Evolutionary conservation across 1,284 basidiomycete species (phyloP).

Genomic region (Heterobasidion irregulare): DNA sequence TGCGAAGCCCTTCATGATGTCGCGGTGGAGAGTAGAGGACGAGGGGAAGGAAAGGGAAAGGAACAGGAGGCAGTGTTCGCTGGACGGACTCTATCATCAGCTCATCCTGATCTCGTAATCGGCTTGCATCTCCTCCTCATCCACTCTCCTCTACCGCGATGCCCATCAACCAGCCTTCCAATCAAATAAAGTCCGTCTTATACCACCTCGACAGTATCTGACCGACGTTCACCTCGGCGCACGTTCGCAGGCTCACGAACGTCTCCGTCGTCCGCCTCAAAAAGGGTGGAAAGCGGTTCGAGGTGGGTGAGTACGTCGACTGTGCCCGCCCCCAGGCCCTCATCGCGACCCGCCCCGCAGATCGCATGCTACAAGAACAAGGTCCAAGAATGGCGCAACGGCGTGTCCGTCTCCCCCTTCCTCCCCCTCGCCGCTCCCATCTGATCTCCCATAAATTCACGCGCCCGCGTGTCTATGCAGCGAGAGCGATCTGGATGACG

Average conservation of each 20-base stretch:
- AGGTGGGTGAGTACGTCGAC: constrained; percentile 44
- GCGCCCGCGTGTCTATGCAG: constrained; percentile 25
- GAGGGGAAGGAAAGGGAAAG: not conserved
- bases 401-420: constrained; percentile 52
- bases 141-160: constrained; percentile 16
- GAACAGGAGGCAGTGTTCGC: not conserved
- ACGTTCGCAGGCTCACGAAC: constrained; percentile 72
- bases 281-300: constrained; percentile 96
- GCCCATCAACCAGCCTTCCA: constrained; percentile 77
- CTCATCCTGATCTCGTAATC: not conserved
- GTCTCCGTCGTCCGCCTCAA: constrained; percentile 94
- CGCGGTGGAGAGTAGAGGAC: not conserved
- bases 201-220: not conserved
- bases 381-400: constrained; percentile 92
- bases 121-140: too few species aligned
- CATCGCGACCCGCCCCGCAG: constrained; percentile 34
- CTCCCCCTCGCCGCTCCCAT: not conserved
- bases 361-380: constrained; percentile 99
- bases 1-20: constrained; percentile 42
- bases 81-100: not conserved
- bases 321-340: not conserved
- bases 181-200: constrained; percentile 69
- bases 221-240: constrained; percentile 1
- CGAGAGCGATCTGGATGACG: constrained; percentile 92
- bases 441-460: too few species aligned